Base-by-base conservation (phyloP, 1,284 basidiomycete genomes). In the Ustilago curta region DNA sequence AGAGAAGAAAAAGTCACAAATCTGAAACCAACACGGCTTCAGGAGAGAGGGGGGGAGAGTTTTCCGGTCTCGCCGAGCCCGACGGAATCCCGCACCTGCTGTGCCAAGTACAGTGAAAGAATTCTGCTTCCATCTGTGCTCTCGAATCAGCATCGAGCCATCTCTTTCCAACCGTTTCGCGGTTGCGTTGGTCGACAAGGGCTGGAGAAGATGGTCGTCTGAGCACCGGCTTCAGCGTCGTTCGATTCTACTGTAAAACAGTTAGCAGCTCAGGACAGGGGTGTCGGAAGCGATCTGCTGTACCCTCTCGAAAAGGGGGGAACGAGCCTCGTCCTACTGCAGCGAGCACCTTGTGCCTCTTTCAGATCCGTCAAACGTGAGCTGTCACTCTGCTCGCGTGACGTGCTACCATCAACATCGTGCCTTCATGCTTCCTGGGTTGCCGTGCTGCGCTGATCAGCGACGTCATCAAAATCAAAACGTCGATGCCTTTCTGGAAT, bases 1-100 rank as follows among this genome's bases (percentile, higher is more conserved):
- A 21, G 11, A 21, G 4, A 32, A 21, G 11, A 21, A 9, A 32
- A 49, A 35, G 8, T 2, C 4, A 18, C 8, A 51, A 37, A 19
- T 29, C 44, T 48, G 54, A 56, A 48, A 56, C 54, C 54, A 45
- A 56, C 54, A 56, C 54, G 25, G 49, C 45, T 42, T 8, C 29
- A 27, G 23, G 21, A 37, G 32, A 43, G 19, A 25, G 50, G 45
- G 21, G 23, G 32, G 32, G 19, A 25, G 50, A 47, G 42, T 44
- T 56, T 43, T 32, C 48, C 53, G 51, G 6, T 31, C 35, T 47
- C 53, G 68, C 61, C 68, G 61, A 70, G 61, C 68, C 27, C 61
- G 18, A 60, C 68, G 61, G 61, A 61, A 37, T 60, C 58, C 68
- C 67, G 67, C 45, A 29, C 25, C 43, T n/a, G 31, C 31, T 44